Percentiles rank a stretch among this genome's conserved stretches.
Evolutionary conservation across 2,329 filamentous ascomycete genomes (phyloP).

Genomic region (Beauveria varroae): DNA sequence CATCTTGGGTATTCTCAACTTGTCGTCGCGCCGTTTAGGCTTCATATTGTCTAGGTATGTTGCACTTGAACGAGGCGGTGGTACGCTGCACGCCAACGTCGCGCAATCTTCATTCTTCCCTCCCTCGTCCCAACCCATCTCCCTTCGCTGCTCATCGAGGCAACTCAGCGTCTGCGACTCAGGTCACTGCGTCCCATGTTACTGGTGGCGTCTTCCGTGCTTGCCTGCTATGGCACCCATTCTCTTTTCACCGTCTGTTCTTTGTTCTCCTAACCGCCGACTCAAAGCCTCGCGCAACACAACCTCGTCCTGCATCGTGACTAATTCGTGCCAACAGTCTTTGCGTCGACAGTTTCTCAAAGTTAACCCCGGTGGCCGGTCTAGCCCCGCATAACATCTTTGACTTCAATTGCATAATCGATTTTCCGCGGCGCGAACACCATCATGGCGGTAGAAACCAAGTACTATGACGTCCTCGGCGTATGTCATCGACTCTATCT

Average conservation of each 20-base stretch:
- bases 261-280: not conserved
- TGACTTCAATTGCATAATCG: not conserved
- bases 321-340: not conserved
- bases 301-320: not conserved
- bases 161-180: not conserved
- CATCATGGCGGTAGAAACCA: slow-evolving; percentile 72
- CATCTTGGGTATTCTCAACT: not conserved
- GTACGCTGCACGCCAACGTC: not conserved
- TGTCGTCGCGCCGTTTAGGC: not conserved
- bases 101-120: not conserved
- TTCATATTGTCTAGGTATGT: slow-evolving; percentile 4
- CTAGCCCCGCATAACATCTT: not conserved
- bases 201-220: not conserved
- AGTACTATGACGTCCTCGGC: slow-evolving; percentile 71
- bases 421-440: not conserved
- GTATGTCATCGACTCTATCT: slow-evolving; percentile 40
- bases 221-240: not conserved
- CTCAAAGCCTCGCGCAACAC: not conserved
- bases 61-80: not conserved
- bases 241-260: not conserved
- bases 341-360: not conserved
- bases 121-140: not conserved
- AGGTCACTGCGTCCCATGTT: not conserved
- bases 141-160: not conserved
- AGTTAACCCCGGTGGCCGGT: not conserved